These are phyloP conservation scores for Claviceps maximensis DNA, from an alignment of 2,329 filamentous ascomycete genomes.

Conservation along the genomic window DNA sequence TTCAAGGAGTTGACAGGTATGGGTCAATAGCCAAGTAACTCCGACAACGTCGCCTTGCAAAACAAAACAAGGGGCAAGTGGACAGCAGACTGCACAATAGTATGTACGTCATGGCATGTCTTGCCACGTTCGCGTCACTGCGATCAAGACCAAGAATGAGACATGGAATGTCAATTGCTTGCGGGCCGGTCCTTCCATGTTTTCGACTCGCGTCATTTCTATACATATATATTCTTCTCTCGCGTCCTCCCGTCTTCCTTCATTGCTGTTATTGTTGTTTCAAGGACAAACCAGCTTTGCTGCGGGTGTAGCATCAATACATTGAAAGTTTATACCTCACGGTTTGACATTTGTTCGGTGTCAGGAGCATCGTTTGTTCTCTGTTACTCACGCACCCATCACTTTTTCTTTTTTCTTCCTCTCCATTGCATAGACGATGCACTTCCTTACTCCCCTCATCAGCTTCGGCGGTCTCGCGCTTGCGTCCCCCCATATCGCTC, in stretches of 20 bases:
- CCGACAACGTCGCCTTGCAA: no score
- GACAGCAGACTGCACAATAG: no score
- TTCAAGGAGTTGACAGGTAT: no score
- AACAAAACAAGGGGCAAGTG: no score
- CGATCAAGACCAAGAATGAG: no score
- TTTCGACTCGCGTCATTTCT: background rate
- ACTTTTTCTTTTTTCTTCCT: background rate
- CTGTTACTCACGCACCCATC: background rate
- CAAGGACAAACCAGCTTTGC: background rate
- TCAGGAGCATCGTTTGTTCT: background rate
- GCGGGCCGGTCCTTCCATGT: no score
- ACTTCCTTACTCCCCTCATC: constrained; percentile 1
- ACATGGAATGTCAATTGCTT: background rate
- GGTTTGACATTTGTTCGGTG: background rate
- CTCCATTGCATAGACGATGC: background rate
- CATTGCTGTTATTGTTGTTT: background rate
- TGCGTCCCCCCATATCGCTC: constrained; percentile 10
- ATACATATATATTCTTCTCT: background rate
- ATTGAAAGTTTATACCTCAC: background rate
- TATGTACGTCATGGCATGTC: no score
- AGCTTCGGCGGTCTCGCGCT: constrained; percentile 13
- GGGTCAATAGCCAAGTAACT: no score
- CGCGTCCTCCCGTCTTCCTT: background rate
- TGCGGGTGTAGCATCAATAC: background rate
- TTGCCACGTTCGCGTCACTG: background rate